These are phyloP conservation scores for Penicillium sp. DNA, from an alignment of 2,329 filamentous ascomycete genomes.

Conservation along the genomic window DNA sequence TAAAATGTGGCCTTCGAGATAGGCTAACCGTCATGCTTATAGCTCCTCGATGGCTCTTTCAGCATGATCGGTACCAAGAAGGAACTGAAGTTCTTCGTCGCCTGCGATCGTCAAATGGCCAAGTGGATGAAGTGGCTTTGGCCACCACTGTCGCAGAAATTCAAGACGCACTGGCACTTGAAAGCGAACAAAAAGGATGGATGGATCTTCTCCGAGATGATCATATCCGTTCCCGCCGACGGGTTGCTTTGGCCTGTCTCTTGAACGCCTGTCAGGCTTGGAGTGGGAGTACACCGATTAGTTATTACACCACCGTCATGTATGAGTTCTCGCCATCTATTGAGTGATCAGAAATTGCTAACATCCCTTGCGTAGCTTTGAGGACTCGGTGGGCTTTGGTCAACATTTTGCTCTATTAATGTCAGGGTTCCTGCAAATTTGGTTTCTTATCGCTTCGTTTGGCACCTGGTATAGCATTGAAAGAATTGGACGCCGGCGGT, in stretches of 20 bases:
- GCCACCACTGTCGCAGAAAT: constrained; percentile 13
- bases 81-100: constrained; percentile 21
- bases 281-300: constrained; percentile 30
- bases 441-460: background rate
- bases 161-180: constrained; percentile 8
- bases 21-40: background rate
- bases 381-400: background rate
- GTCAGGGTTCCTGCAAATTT: background rate
- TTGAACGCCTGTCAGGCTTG: constrained; percentile 22
- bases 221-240: constrained; percentile 7
- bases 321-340: constrained; percentile 6
- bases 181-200: constrained; percentile 17
- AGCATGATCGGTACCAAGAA: constrained; percentile 15
- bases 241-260: constrained; percentile 14
- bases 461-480: background rate
- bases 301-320: constrained; percentile 30
- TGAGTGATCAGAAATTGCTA: background rate
- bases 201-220: constrained; percentile 17
- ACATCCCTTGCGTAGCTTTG: background rate
- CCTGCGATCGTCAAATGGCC: constrained; percentile 11
- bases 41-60: constrained; percentile 27
- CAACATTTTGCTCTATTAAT: background rate
- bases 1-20: background rate
- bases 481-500: background rate
- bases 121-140: constrained; percentile 18